phyloP scores from a whole-genome alignment of 345 rosid species.

The rapeseed (Brassica napus) region Da-Ae NC_063450.1:50126001-50126500 shows the following conservation, averaged over 20 bases:
- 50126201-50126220: conserved; percentile 12
- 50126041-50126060: neutral
- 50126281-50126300: conserved; percentile 19
- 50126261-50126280: conserved; percentile 29
- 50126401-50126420: conserved; percentile 29
- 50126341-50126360: conserved; percentile 28
- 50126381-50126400: conserved; percentile 28
- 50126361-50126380: conserved; percentile 37
- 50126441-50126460: conserved; percentile 35
- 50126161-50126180: conserved; percentile 13
- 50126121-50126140: neutral
- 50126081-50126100: neutral
- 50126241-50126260: conserved; percentile 16
- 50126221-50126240: neutral
- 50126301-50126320: conserved; percentile 32
- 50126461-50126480: conserved; percentile 30
- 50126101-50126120: neutral
- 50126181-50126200: neutral
- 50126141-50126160: conserved; percentile 1
- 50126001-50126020: conserved; percentile 7
- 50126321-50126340: conserved; percentile 31
- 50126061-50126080: neutral
- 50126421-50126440: conserved; percentile 36
- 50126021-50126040: neutral
- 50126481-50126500: conserved; percentile 34